Conservation (phyloP, 169 alveolate genomes). For the Plasmodium vivax region DNA sequence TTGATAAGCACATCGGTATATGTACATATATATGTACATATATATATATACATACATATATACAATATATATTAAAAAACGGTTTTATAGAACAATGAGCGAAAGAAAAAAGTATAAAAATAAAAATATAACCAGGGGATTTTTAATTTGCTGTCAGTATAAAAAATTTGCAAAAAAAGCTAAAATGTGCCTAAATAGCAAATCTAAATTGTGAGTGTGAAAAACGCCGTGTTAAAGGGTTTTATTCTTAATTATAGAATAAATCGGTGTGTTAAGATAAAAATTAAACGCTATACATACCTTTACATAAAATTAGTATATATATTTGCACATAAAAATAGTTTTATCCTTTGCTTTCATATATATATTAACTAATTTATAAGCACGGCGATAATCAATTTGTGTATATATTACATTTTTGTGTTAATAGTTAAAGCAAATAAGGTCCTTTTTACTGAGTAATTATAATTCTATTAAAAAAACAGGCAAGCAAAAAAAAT, state of each 20-base stretch:
- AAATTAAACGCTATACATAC: background rate
- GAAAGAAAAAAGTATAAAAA: background rate
- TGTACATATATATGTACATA: no score
- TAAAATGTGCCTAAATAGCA: background rate
- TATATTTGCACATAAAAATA: background rate
- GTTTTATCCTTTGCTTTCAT: background rate
- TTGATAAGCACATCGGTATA: background rate
- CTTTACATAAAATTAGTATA: background rate
- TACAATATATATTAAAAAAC: no score
- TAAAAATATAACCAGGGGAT: background rate
- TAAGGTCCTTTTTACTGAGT: background rate
- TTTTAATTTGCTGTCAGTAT: background rate
- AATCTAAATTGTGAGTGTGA: background rate
- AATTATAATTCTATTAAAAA: no score
- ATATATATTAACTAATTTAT: no score
- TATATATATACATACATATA: no score
- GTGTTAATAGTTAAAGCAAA: background rate
- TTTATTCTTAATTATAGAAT: background rate
- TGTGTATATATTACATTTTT: background rate
- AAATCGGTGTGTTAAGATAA: background rate
- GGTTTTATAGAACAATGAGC: background rate
- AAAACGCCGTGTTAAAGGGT: background rate
- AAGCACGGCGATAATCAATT: background rate
- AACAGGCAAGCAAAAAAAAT: background rate
- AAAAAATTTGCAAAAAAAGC: background rate